Base-by-base conservation (phyloP, 2,329 filamentous ascomycete genomes). In the Trichoderma semiorbis region DNA sequence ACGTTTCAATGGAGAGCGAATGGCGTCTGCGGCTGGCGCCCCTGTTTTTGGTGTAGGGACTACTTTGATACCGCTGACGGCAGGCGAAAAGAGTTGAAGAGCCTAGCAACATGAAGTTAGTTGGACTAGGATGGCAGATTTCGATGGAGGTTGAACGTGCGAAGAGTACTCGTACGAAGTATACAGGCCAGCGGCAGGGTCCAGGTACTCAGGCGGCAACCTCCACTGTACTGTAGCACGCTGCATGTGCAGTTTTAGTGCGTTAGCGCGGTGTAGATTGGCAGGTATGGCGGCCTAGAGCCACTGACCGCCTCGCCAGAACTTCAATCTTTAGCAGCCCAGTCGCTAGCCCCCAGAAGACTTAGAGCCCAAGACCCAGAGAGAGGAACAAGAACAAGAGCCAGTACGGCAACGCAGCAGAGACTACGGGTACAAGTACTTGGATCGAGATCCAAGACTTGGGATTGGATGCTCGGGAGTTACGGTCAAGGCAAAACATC, bases 1-100 rank as follows among this genome's bases (percentile, higher is more conserved):
- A 32, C 21, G 30, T 34, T 60, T n/a, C 47, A 11, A 53, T 53
- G 11, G 28, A 11, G 43, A 65, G 30, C 63, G 47, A 66, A 36
- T 66, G 47, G 47, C 63, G 43, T 57, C 43, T 66, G 63, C 21
- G 50, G 63, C 47, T 66, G 63, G 63, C 32, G 63, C 63, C 63
- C 50, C 50, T 50, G n/a, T 12, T 18, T 14, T 8, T 55, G 63
- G 63, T 66, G 47, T 28, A 66, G 47, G 47, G 47, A 28, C 63
- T 36, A 55, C n/a, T 7, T 66, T 2, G 14, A 66, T 50, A 24
- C 39, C 39, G 39, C 43, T 66, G 63, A 55, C 43, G 30, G 63
- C 63, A 53, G 63, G 24, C 63, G 6, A 39, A 32, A 16, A 36
- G 34, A 14, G 43, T 8, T 21, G 34, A 55, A 36, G 26, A 50